These are phyloP conservation scores for Lactarius psammicola DNA, from an alignment of 768 basidiomycete species.

Conservation along the genomic window DNA sequence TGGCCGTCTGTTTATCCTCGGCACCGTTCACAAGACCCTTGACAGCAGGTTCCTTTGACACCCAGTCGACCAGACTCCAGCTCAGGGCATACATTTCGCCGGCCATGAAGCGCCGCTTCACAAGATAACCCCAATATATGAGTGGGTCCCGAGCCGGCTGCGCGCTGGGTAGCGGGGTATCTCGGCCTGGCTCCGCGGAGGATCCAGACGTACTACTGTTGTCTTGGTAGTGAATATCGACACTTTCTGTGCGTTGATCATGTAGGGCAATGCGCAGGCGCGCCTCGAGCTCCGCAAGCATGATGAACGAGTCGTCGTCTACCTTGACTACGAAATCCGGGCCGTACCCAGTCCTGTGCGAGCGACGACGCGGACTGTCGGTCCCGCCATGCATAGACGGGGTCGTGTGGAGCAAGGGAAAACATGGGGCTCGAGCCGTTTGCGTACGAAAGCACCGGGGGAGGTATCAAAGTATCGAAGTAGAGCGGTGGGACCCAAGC, in stretches of 20 bases:
- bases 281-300: slow-evolving; percentile 93
- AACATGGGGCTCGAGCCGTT: slow-evolving; percentile 55
- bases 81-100: slow-evolving; percentile 92
- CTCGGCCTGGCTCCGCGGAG: background rate
- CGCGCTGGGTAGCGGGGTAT: slow-evolving; percentile 15
- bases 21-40: slow-evolving; percentile 70
- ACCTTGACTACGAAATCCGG: slow-evolving; percentile 93
- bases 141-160: slow-evolving; percentile 54
- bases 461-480: slow-evolving; percentile 42
- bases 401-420: slow-evolving; percentile 68
- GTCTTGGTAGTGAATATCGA: background rate
- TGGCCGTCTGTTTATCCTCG: slow-evolving; percentile 91
- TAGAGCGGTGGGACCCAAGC: slow-evolving; percentile 88
- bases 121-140: slow-evolving; percentile 87
- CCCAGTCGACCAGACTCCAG: slow-evolving; percentile 84
- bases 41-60: slow-evolving; percentile 70
- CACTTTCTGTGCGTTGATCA: slow-evolving; percentile 15
- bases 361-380: slow-evolving; percentile 41
- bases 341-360: slow-evolving; percentile 66
- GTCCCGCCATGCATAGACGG: slow-evolving; percentile 56
- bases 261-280: slow-evolving; percentile 78
- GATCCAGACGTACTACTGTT: background rate
- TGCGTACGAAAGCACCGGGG: slow-evolving; percentile 64
- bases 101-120: slow-evolving; percentile 93
- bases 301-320: slow-evolving; percentile 94